phyloP scores from a whole-genome alignment of 257 asterid species.

The Solanum sejunctum region DNA sequence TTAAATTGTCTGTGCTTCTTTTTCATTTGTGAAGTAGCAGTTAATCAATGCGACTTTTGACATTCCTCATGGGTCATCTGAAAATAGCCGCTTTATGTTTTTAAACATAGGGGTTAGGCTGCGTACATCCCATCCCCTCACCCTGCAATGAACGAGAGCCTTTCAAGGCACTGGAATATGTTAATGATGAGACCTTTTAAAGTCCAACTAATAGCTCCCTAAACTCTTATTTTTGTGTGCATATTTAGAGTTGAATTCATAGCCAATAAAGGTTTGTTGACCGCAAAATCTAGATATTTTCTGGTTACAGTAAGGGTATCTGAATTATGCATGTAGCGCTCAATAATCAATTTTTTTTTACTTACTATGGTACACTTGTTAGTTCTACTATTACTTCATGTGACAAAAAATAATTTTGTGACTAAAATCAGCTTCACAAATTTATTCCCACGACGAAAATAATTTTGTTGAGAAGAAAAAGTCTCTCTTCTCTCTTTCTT shows the following conservation, averaged over 20 bases:
- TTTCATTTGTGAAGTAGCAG: too few relatives aligned
- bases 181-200: too few relatives aligned
- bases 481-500: not conserved
- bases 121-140: too few relatives aligned
- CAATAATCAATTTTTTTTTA: not conserved
- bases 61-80: too few relatives aligned
- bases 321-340: not conserved
- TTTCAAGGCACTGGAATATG: too few relatives aligned
- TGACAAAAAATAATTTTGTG: not conserved
- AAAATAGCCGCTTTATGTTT: too few relatives aligned
- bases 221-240: not conserved
- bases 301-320: not conserved
- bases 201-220: not conserved
- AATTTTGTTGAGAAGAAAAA: not conserved
- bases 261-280: not conserved
- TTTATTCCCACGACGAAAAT: not conserved
- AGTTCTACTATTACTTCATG: not conserved
- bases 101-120: too few relatives aligned
- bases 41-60: too few relatives aligned
- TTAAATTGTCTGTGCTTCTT: too few relatives aligned
- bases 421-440: not conserved
- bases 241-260: not conserved
- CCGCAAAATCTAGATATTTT: not conserved
- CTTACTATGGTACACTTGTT: not conserved
- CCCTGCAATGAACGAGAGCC: too few relatives aligned